phyloP scores from a whole-genome alignment of 2,329 filamentous ascomycete genomes.

The Diaporthe citrichinensis region DNA sequence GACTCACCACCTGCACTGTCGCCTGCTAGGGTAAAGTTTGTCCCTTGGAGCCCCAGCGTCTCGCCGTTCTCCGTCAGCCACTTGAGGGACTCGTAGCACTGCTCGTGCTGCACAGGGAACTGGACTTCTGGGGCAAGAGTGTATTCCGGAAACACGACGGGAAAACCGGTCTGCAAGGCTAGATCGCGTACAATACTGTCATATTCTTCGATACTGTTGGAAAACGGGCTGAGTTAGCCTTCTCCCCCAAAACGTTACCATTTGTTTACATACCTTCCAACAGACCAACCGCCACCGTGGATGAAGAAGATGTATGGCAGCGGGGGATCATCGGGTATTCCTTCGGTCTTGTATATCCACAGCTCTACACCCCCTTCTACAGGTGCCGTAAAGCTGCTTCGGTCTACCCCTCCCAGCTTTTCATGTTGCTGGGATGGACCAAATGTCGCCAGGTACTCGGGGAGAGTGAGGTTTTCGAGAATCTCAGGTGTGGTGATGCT shows the following conservation, averaged over 20 bases:
- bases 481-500: background rate
- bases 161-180: background rate
- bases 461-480: background rate
- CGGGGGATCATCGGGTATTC: background rate
- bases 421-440: background rate
- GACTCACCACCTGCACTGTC: constrained; percentile 16
- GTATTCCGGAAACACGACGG: background rate
- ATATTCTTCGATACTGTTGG: background rate
- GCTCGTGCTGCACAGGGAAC: constrained; percentile 2
- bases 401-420: background rate
- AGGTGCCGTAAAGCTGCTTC: background rate
- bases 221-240: background rate
- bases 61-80: constrained; percentile 17
- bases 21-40: background rate
- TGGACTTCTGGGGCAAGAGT: background rate
- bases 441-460: background rate
- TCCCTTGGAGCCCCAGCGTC: background rate
- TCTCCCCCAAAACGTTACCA: too few species aligned
- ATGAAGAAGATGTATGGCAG: constrained; percentile 1
- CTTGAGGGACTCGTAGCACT: constrained; percentile 4
- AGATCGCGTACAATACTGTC: constrained; percentile 27
- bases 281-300: background rate
- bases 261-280: background rate
- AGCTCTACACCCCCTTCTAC: background rate
- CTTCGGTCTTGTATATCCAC: constrained; percentile 1